phyloP scores from a whole-genome alignment of 2,329 filamentous ascomycete genomes.

The Colletotrichum orchidophilum region DNA sequence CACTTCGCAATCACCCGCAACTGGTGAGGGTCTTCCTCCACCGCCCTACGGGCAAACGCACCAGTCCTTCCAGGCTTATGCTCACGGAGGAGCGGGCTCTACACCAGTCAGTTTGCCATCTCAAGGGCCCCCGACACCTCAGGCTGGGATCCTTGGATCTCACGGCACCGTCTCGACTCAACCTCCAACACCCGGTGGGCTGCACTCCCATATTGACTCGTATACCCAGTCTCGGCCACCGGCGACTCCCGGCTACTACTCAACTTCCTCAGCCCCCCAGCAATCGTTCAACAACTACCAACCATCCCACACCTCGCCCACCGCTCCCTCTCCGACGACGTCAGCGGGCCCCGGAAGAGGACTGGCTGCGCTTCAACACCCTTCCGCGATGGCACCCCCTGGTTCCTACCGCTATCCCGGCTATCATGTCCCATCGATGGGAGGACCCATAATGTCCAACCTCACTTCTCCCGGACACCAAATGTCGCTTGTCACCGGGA shows the following conservation, averaged over 20 bases:
- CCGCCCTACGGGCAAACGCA: slow-evolving; percentile 75
- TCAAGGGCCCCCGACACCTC: slow-evolving; percentile 41
- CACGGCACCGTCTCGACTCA: slow-evolving; percentile 54
- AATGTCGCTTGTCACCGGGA: slow-evolving; percentile 73
- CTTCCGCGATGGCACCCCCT: slow-evolving; percentile 55
- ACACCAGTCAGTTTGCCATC: slow-evolving; percentile 46
- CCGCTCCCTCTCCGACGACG: slow-evolving; percentile 52
- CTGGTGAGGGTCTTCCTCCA: slow-evolving; percentile 70
- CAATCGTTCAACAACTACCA: slow-evolving; percentile 51
- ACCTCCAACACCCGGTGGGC: slow-evolving; percentile 58
- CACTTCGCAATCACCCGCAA: slow-evolving; percentile 57
- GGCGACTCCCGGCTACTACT: slow-evolving; percentile 70
- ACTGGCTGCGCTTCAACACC: slow-evolving; percentile 44
- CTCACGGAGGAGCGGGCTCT: slow-evolving; percentile 54
- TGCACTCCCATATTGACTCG: slow-evolving; percentile 66
- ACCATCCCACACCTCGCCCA: slow-evolving; percentile 56
- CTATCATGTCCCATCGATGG: slow-evolving; percentile 50
- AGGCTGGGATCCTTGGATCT: slow-evolving; percentile 55
- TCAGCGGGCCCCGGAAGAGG: slow-evolving; percentile 49
- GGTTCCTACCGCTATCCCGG: slow-evolving; percentile 43
- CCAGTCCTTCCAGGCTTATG: slow-evolving; percentile 69
- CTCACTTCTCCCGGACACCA: slow-evolving; percentile 77
- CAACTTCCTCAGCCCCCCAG: slow-evolving; percentile 59
- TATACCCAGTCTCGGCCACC: slow-evolving; percentile 61
- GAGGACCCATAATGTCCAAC: slow-evolving; percentile 79